A percentile compares a stretch with the other conserved stretches of the same genome.
phyloP scores from a whole-genome alignment of 805 yeast species.

The Wickerhamomyces rabaulensis region DNA sequence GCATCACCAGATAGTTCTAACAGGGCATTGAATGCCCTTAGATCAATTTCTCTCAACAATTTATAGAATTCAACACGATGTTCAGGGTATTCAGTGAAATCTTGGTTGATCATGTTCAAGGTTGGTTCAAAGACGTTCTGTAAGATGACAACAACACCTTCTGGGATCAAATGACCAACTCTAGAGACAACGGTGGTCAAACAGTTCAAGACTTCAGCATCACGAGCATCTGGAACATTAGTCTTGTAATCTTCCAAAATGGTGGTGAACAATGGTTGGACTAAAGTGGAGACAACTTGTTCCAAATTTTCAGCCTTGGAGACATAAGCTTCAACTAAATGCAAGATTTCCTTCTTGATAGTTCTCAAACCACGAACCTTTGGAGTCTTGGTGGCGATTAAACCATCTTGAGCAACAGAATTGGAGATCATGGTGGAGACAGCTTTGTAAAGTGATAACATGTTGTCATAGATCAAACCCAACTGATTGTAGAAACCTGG shows the following conservation, averaged over 20 bases:
- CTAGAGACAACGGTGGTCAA: constrained; percentile 84
- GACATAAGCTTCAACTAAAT: constrained; percentile 82
- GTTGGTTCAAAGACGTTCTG: constrained; percentile 94
- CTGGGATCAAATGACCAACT: constrained; percentile 84
- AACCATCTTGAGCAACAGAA: constrained; percentile 73
- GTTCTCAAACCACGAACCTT: constrained; percentile 94
- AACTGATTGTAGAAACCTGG: constrained; percentile 87
- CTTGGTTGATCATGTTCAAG: constrained; percentile 90
- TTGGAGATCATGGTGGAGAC: constrained; percentile 82
- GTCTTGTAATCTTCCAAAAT: constrained; percentile 84
- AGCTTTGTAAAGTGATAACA: constrained; percentile 85
- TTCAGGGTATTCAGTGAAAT: constrained; percentile 95
- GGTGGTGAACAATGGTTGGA: constrained; percentile 77
- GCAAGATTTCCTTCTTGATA: constrained; percentile 88
- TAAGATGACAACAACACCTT: constrained; percentile 79
- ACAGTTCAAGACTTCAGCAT: constrained; percentile 95
- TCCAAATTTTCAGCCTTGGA: constrained; percentile 79
- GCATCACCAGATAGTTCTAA: constrained; percentile 87
- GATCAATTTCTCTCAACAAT: constrained; percentile 79
- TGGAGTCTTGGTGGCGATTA: constrained; percentile 90
- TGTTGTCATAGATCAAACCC: constrained; percentile 79
- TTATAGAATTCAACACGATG: constrained; percentile 95
- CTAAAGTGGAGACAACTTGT: constrained; percentile 76
- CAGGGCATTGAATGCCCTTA: constrained; percentile 80
- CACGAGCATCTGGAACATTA: constrained; percentile 94